These are phyloP conservation scores for Aegilops speltoides DNA, from an alignment of 176 grass and related monocot species.

Conservation along the genomic window DNA sequence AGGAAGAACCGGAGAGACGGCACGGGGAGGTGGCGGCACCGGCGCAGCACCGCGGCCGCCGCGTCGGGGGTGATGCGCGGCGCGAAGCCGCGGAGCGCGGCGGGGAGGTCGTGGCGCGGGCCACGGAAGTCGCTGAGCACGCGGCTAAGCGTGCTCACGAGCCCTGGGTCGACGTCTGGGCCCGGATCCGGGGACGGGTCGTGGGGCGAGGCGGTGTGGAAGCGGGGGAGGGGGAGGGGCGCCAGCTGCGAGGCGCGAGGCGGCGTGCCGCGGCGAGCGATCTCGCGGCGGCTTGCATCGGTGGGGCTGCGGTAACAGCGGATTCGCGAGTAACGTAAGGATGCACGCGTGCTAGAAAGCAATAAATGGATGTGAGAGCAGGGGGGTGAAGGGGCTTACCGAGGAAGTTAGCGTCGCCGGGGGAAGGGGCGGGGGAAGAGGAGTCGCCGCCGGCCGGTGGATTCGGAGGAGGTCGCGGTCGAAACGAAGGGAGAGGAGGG, in stretches of 20 bases:
- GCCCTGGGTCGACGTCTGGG: slow-evolving; percentile 16
- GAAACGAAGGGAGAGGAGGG: not conserved
- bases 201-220: not conserved
- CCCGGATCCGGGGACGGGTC: slow-evolving; percentile 25
- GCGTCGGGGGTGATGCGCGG: slow-evolving; percentile 52
- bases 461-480: slow-evolving; percentile 27
- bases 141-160: slow-evolving; percentile 67
- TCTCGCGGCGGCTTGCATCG: slow-evolving; percentile 35
- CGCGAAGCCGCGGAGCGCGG: slow-evolving; percentile 48
- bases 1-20: slow-evolving; percentile 78
- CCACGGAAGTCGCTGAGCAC: slow-evolving; percentile 82
- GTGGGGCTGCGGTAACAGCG: slow-evolving; percentile 19
- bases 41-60: slow-evolving; percentile 55
- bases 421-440: not conserved
- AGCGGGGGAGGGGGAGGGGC: not conserved
- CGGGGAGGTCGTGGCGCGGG: slow-evolving; percentile 66
- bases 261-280: not conserved
- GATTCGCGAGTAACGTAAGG: slow-evolving; percentile 40
- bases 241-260: not conserved
- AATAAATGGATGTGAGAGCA: not conserved
- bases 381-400: slow-evolving; percentile 19
- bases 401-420: slow-evolving; percentile 11
- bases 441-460: slow-evolving; percentile 33
- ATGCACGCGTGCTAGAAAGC: not conserved
- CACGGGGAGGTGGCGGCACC: slow-evolving; percentile 55